Evolutionary conservation across 2,329 filamentous ascomycete genomes (phyloP), one percentile per base, ranked within the genome.

Genomic region (Talaromyces islandicus): DNA sequence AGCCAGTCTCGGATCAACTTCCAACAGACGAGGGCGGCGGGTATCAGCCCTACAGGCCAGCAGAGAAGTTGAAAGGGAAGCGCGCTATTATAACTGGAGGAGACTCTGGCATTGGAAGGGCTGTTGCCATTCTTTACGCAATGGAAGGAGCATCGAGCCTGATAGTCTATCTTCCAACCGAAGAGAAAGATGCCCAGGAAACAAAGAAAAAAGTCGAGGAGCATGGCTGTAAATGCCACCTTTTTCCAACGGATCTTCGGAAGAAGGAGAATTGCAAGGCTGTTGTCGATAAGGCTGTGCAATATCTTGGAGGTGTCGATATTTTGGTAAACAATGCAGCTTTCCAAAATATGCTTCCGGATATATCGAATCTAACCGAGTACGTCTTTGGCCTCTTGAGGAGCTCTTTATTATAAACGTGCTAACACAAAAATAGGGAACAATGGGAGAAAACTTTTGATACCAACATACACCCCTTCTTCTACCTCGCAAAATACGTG

Each of bases 391-490:
- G n/a, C 12, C 21, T 48, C 2, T 29, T 24, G 27, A 29, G 14
- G 48, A 0, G 41, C 24, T 19, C 27, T 9, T 48, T 7, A 21
- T 25, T 2, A 41, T 46, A 30, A 24, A 27, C 1, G 19, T 24
- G 17, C 30, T 25, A 35, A 35, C 35, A n/a, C 5, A 30, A 38
- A 30, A 57, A 30, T 60, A 87, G 85, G 69, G 88, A 91, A 5
- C 90, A 94, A 77, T 94, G 89, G 90, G 68, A 87, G 56, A 80
- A 86, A 61, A 93, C 89, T 0, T 93, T 95, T 76, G 81, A 91
- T 74, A 90, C 86, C 54, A 95, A 94, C 77, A 92, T 94, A 68
- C 88, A 93, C 73, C 83, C 88, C 3, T 88, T 86, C 78, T 94
- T 92, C 80, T 93, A 87, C 77, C 80, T 93, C 38, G 83, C 89